phyloP scores from a whole-genome alignment of 768 basidiomycete species.

The Agrocybe chaxingu region DNA sequence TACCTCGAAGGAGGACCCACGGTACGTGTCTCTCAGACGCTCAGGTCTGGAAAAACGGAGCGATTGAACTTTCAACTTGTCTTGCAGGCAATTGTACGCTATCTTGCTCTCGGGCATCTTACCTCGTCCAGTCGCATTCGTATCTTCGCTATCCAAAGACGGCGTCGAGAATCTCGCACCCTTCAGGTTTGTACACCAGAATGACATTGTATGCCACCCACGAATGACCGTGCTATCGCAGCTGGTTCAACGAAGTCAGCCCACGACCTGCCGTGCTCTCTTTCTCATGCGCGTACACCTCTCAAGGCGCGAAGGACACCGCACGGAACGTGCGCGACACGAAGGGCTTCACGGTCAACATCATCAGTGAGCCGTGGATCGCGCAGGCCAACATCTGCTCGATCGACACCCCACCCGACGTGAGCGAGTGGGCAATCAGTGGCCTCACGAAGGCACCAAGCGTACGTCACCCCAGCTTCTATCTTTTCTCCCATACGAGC shows the following conservation, averaged over 20 bases:
- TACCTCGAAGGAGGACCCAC: conserved; percentile 28
- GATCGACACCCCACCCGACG: conserved; percentile 49
- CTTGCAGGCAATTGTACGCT: conserved; percentile 35
- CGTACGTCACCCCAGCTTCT: conserved; percentile 30
- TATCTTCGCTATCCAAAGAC: conserved; percentile 53
- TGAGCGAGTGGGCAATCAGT: conserved; percentile 60
- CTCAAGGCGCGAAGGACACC: conserved; percentile 49
- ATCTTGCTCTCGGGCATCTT: conserved; percentile 51
- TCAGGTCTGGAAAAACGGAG: background rate
- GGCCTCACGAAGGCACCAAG: conserved; percentile 58
- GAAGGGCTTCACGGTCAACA: conserved; percentile 69
- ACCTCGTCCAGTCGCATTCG: conserved; percentile 69
- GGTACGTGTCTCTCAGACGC: conserved; percentile 18
- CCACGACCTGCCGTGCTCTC: conserved; percentile 66
- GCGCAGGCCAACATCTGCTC: conserved; percentile 52
- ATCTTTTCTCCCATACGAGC: background rate
- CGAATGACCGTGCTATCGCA: conserved; percentile 16
- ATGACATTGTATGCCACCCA: background rate
- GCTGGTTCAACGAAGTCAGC: conserved; percentile 39
- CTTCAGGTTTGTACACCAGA: conserved; percentile 32
- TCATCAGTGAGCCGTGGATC: conserved; percentile 70
- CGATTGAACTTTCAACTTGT: background rate
- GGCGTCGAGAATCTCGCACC: conserved; percentile 61
- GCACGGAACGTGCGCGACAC: conserved; percentile 60
- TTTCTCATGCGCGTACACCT: conserved; percentile 33